Evolutionary conservation across 305 asterid genomes (phyloP).

Genomic region (Fraxinus velutina): DNA sequence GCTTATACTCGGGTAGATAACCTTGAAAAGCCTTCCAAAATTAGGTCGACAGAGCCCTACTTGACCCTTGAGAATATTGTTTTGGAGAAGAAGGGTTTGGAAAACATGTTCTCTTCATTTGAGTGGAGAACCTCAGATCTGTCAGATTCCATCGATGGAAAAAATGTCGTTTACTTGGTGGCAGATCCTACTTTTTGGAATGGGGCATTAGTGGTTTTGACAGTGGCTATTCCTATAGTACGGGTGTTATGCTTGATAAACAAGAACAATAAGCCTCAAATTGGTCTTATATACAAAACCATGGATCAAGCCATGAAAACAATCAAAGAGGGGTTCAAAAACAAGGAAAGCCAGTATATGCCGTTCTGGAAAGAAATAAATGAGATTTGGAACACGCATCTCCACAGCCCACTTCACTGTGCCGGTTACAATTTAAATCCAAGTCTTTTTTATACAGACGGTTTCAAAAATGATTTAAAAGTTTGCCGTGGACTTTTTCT

Average conservation of each 20-base stretch:
- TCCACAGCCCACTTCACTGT: slow-evolving; percentile 62
- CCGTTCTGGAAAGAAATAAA: slow-evolving; percentile 56
- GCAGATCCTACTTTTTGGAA: slow-evolving; percentile 42
- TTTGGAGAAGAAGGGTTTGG: slow-evolving; percentile 28
- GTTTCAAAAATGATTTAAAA: slow-evolving; percentile 42
- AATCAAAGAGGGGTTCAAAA: slow-evolving; percentile 36
- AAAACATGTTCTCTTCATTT: slow-evolving; percentile 30
- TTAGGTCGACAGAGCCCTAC: slow-evolving; percentile 33
- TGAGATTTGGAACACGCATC: slow-evolving; percentile 48
- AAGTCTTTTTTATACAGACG: slow-evolving; percentile 33
- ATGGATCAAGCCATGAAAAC: slow-evolving; percentile 60
- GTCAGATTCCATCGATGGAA: slow-evolving; percentile 34
- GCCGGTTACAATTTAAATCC: slow-evolving; percentile 59
- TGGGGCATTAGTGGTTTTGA: slow-evolving; percentile 30
- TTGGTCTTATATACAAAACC: slow-evolving; percentile 53
- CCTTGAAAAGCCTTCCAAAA: slow-evolving; percentile 30
- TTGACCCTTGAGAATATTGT: slow-evolving; percentile 56
- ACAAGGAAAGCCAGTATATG: slow-evolving; percentile 26
- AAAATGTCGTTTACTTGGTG: slow-evolving; percentile 36
- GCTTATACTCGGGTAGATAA: slow-evolving; percentile 22
- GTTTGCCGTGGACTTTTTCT: slow-evolving; percentile 39
- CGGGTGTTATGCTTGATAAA: slow-evolving; percentile 39
- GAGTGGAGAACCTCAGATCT: slow-evolving; percentile 19
- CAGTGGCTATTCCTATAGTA: slow-evolving; percentile 56
- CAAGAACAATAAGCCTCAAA: slow-evolving; percentile 23